Conservation (phyloP, 805 yeast species). For the Metschnikowia vanudenii region DNA sequence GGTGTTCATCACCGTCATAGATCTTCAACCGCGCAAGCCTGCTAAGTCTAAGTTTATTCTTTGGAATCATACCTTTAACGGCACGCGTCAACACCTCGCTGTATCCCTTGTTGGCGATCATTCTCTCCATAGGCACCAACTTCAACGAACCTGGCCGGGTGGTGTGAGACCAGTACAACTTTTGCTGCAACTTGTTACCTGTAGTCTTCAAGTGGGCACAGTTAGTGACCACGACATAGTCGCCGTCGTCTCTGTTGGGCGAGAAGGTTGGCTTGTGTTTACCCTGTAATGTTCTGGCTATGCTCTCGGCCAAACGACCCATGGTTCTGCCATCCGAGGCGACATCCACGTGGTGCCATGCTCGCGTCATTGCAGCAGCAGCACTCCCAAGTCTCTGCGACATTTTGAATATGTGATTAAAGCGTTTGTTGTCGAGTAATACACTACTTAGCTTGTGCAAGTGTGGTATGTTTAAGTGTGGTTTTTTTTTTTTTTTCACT, state of each 20-base stretch:
- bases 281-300: slow-evolving; percentile 89
- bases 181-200: slow-evolving; percentile 79
- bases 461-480: not conserved
- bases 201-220: slow-evolving; percentile 79
- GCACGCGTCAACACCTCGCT: slow-evolving; percentile 85
- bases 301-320: slow-evolving; percentile 88
- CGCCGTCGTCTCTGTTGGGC: slow-evolving; percentile 79
- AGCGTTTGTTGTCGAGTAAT: not conserved
- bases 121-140: slow-evolving; percentile 74
- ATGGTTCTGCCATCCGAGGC: slow-evolving; percentile 80
- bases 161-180: slow-evolving; percentile 86
- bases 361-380: slow-evolving; percentile 73
- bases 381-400: slow-evolving; percentile 53
- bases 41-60: slow-evolving; percentile 73
- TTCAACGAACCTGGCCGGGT: slow-evolving; percentile 87
- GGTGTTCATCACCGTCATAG: slow-evolving; percentile 85
- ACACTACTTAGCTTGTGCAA: not conserved
- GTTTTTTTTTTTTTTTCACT: not conserved
- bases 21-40: slow-evolving; percentile 84
- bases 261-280: slow-evolving; percentile 93
- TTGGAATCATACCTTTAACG: slow-evolving; percentile 95
- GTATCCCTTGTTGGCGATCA: slow-evolving; percentile 77
- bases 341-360: slow-evolving; percentile 95
- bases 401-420: slow-evolving; percentile 25
- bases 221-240: slow-evolving; percentile 94